These are phyloP conservation scores for Colletotrichum tropicale DNA, from an alignment of 2,329 filamentous ascomycete genomes.

Conservation along the genomic window DNA sequence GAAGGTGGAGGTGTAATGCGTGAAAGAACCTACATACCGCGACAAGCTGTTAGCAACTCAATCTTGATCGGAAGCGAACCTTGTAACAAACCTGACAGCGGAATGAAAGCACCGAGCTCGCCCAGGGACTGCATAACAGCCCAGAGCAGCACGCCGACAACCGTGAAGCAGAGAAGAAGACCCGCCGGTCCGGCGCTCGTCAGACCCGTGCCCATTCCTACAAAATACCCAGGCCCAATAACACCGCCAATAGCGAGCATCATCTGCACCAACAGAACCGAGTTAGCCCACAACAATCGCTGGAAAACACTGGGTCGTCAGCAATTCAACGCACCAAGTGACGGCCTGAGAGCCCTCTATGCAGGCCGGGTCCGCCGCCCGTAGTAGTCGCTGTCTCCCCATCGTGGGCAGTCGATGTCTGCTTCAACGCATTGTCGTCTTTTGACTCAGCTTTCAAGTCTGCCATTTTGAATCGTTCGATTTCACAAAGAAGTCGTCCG, in stretches of 20 bases:
- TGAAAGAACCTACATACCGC: neutral
- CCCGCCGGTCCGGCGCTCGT: conserved; percentile 64
- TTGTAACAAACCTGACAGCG: neutral
- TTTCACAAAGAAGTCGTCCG: neutral
- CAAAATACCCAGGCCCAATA: conserved; percentile 65
- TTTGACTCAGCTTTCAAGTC: neutral
- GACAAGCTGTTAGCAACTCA: conserved; percentile 31
- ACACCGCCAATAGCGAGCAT: conserved; percentile 69
- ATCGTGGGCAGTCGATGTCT: neutral
- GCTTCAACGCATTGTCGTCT: neutral
- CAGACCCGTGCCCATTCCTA: conserved; percentile 65
- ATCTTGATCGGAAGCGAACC: accelerated
- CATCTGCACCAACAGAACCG: conserved; percentile 48
- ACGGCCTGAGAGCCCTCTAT: neutral
- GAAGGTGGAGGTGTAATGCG: conserved; percentile 38
- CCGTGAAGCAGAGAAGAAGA: conserved; percentile 60
- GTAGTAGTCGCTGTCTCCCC: neutral
- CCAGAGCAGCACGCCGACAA: conserved; percentile 62
- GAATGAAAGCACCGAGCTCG: conserved; percentile 35
- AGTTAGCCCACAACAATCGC: neutral
- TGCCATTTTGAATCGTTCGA: neutral
- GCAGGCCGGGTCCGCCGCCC: neutral
- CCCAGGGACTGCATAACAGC: conserved; percentile 63
- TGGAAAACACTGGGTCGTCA: neutral
- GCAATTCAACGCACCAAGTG: neutral